These are phyloP conservation scores for Spizellomyces punctatus DNA, from an alignment of 192 early-diverging fungal species.

Conservation along the genomic window DNA sequence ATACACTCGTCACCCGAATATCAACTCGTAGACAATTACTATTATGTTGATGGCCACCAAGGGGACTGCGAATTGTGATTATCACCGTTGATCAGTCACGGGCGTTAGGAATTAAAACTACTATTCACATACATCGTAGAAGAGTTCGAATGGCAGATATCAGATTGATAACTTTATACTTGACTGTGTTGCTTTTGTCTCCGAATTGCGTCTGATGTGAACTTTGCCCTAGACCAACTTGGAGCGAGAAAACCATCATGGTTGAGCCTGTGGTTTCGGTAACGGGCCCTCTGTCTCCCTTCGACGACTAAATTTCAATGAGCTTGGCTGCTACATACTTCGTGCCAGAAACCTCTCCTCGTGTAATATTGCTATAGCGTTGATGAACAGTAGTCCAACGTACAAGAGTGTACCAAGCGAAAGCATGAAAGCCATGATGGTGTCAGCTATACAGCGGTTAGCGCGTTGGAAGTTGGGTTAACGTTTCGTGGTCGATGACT, in stretches of 20 bases:
- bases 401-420: slow-evolving; percentile 80
- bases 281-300: no score
- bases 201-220: slow-evolving; percentile 62
- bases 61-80: slow-evolving; percentile 58
- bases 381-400: slow-evolving; percentile 78
- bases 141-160: slow-evolving; percentile 90
- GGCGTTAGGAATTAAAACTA: background rate
- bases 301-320: background rate
- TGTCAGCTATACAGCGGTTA: background rate
- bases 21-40: slow-evolving; percentile 79
- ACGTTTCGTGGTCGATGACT: no score
- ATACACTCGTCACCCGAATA: slow-evolving; percentile 66
- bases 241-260: background rate
- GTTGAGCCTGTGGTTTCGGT: no score
- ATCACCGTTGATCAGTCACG: background rate
- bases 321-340: slow-evolving; percentile 57
- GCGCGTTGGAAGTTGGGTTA: no score
- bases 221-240: slow-evolving; percentile 71
- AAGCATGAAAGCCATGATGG: slow-evolving; percentile 44
- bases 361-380: slow-evolving; percentile 86
- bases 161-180: slow-evolving; percentile 80
- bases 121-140: slow-evolving; percentile 70
- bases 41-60: slow-evolving; percentile 78
- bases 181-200: slow-evolving; percentile 69
- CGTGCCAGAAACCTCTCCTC: slow-evolving; percentile 91